Evolutionary conservation across 78 protist species (phyloP).

Genomic region (Bodo saltans): DNA sequence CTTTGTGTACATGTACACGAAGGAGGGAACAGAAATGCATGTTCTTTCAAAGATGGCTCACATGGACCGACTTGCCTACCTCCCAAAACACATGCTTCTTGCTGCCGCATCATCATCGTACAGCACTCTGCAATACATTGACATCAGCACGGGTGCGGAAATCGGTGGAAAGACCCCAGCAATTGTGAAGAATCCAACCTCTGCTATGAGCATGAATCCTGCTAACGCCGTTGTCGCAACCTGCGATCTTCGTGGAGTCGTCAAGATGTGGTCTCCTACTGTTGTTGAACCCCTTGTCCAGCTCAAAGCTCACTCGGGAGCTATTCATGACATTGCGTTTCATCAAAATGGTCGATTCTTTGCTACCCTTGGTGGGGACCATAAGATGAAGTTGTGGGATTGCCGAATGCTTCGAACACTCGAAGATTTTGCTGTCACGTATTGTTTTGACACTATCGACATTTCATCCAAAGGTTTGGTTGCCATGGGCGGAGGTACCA

Average conservation of each 20-base stretch:
- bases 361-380: conserved; percentile 72
- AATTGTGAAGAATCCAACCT: conserved; percentile 32
- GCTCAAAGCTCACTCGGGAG: conserved; percentile 65
- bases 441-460: conserved; percentile 43
- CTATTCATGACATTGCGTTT: conserved; percentile 49
- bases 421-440: conserved; percentile 29
- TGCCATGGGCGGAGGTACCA: conserved; percentile 60
- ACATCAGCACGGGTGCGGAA: conserved; percentile 59
- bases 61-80: conserved; percentile 56
- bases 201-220: conserved; percentile 62
- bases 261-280: conserved; percentile 88
- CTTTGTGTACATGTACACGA: conserved; percentile 81
- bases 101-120: conserved; percentile 14
- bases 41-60: conserved; percentile 56
- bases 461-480: conserved; percentile 75
- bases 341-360: conserved; percentile 59
- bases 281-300: conserved; percentile 63
- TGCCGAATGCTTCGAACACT: conserved; percentile 73
- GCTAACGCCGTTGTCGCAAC: conserved; percentile 70
- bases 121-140: conserved; percentile 47
- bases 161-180: conserved; percentile 49
- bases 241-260: conserved; percentile 82
- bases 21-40: conserved; percentile 87
- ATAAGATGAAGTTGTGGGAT: conserved; percentile 86
- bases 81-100: conserved; percentile 91